Evolutionary conservation across 2,329 filamentous ascomycete genomes (phyloP), one percentile per base, ranked within the genome.

Genomic region (Diplodia corticola): DNA sequence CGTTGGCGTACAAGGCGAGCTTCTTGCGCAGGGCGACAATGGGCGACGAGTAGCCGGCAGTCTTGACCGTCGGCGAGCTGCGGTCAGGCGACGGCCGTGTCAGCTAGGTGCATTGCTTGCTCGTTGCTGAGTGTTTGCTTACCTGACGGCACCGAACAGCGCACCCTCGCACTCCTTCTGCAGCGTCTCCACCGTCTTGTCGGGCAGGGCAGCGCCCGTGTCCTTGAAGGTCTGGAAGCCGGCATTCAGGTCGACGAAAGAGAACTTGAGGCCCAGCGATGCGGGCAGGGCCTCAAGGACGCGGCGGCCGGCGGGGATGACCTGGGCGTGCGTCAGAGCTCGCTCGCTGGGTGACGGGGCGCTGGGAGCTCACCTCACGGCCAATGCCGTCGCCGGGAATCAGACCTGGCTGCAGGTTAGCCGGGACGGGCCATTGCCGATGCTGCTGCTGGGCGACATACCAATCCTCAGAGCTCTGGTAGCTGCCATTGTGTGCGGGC

Each of bases 301-400:
- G 70, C 91, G 90, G 74, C 92, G 91, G 61, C 94, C 95, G 64
- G 95, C 87, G 71, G 95, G 95, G 80, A 99, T 98, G 79, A 99
- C 64, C 64, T 66, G 37, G 28, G 26, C 0, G 20, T 63, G 57
- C 48, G 54, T 61, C 48, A 63, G 55, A 61, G 22, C 57, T 49
- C 44, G 57, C 20, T 20, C 26, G 44, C 35, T 24, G 20, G n/a
- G 24, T 17, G 22, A 46, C n/a, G 33, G 33, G 33, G 30, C 50
- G 51, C n/a, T 35, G 53, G 64, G 55, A 63, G 49, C 48, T 46
- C 51, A 66, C 95, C 82, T 99, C 95, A 78, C 92, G 92, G 81
- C 95, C 95, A 81, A 99, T 99, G 80, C 95, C 95, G 82, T 99
- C 95, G 76, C 95, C 95, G 74, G 95, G 91, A 78, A 99, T 98